Evolutionary conservation across 768 basidiomycete genomes (phyloP).

Genomic region (Infundibulicybe gibba): DNA sequence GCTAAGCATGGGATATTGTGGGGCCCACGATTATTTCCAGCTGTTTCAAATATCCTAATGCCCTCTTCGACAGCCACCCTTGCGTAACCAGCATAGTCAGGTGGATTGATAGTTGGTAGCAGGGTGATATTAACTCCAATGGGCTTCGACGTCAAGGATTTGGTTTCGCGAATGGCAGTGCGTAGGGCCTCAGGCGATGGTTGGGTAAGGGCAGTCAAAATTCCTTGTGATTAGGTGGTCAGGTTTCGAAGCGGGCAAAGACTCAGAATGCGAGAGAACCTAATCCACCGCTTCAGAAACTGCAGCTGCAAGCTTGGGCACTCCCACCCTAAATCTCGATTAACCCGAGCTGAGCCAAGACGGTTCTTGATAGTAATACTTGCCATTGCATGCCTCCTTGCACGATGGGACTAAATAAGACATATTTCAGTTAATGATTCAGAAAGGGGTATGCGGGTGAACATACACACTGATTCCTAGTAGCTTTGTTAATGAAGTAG

Average conservation of each 20-base stretch:
- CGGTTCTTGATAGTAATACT: conserved; percentile 4
- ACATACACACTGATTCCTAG: conserved; percentile 66
- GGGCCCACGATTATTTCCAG: conserved; percentile 80
- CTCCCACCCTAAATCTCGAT: conserved; percentile 62
- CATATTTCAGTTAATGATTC: conserved; percentile 2
- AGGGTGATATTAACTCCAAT: conserved; percentile 88
- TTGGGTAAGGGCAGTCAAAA: conserved; percentile 87
- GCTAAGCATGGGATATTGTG: not conserved
- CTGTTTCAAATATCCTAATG: conserved; percentile 88
- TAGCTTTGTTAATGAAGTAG: conserved; percentile 60
- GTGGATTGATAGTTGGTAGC: conserved; percentile 87
- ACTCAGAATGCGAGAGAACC: conserved; percentile 34
- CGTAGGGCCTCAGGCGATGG: conserved; percentile 81
- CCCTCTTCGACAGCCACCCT: conserved; percentile 83
- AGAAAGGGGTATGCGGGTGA: not conserved
- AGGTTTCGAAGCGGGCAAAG: conserved; percentile 1
- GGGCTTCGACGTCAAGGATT: conserved; percentile 62
- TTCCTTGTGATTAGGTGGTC: conserved; percentile 35
- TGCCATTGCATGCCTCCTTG: conserved; percentile 95
- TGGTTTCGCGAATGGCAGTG: conserved; percentile 74
- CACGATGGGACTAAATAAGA: conserved; percentile 57
- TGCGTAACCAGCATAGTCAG: conserved; percentile 85
- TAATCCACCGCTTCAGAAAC: conserved; percentile 83
- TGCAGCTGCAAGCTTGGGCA: conserved; percentile 70
- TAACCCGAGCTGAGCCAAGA: not conserved